These are phyloP conservation scores for Collybiopsis luxurians DNA, from an alignment of 768 basidiomycete species.

Conservation along the genomic window DNA sequence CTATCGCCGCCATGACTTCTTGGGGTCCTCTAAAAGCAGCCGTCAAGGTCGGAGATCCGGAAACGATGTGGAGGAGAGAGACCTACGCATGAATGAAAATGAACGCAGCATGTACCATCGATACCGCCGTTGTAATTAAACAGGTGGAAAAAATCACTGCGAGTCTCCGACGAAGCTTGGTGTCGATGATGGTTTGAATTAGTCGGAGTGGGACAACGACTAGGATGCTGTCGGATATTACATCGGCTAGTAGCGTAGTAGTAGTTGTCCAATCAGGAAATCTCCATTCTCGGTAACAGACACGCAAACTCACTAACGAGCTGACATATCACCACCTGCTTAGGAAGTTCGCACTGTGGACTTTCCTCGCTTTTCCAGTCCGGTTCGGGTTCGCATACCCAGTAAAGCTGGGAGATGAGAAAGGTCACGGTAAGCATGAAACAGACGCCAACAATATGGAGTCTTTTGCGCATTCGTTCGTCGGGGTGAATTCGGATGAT, in stretches of 20 bases:
- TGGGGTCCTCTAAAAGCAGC: conserved; percentile 14
- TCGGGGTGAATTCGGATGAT: conserved; percentile 34
- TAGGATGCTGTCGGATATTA: conserved; percentile 37
- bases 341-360: conserved; percentile 38
- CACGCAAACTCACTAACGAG: conserved; percentile 37
- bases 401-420: conserved; percentile 33
- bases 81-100: conserved; percentile 15
- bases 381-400: conserved; percentile 11
- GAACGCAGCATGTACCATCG: conserved; percentile 33
- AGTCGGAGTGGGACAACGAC: conserved; percentile 39
- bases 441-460: conserved; percentile 22
- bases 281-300: no score
- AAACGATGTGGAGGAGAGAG: no score
- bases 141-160: conserved; percentile 43
- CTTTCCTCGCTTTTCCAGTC: conserved; percentile 27
- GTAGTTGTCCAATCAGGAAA: no score
- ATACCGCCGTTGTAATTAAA: conserved; percentile 34
- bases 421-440: conserved; percentile 22
- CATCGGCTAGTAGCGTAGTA: conserved; percentile 31
- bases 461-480: conserved; percentile 12
- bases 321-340: conserved; percentile 41
- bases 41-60: no score
- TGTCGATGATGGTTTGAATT: conserved; percentile 33
- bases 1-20: conserved; percentile 25
- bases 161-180: conserved; percentile 29